Percentiles rank a stretch among this genome's conserved stretches.
These are phyloP conservation scores for Paraconiothyrium sp. DNA, from an alignment of 2,329 filamentous ascomycete species.

Conservation along the genomic window DNA sequence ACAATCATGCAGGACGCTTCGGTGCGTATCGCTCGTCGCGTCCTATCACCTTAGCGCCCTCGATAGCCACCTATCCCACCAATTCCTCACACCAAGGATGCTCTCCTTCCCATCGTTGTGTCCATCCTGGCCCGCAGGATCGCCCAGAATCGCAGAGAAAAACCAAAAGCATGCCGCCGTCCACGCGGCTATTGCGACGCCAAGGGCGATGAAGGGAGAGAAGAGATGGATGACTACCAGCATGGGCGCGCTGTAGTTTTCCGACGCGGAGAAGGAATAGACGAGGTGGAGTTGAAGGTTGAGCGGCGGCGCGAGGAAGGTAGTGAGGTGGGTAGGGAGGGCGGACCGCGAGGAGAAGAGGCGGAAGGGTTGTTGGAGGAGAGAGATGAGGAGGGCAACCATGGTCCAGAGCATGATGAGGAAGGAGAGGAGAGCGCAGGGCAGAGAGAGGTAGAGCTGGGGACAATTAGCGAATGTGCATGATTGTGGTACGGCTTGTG, in stretches of 20 bases:
- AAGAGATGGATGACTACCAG: constrained; percentile 64
- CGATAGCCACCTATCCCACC: constrained; percentile 69
- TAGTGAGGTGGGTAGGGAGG: constrained; percentile 61
- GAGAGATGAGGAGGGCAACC: constrained; percentile 56
- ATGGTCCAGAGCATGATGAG: constrained; percentile 64
- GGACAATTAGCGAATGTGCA: neutral
- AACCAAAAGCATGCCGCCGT: constrained; percentile 70
- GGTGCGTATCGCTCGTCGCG: neutral
- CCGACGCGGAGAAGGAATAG: constrained; percentile 53
- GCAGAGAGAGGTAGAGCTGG: constrained; percentile 63
- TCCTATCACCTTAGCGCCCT: constrained; percentile 42
- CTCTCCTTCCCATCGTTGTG: constrained; percentile 69
- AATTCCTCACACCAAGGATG: constrained; percentile 65
- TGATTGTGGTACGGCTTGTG: neutral
- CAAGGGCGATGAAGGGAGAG: constrained; percentile 66
- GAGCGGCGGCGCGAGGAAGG: constrained; percentile 63
- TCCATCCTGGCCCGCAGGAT: constrained; percentile 67
- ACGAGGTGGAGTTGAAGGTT: constrained; percentile 61
- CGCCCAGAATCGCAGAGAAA: constrained; percentile 68
- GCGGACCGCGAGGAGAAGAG: constrained; percentile 61
- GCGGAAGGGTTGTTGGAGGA: constrained; percentile 63
- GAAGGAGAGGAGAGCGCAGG: constrained; percentile 64
- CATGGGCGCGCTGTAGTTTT: constrained; percentile 51
- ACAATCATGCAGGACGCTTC: constrained; percentile 5
- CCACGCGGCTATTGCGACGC: constrained; percentile 66